Evolutionary conservation across 306 rosid species (phyloP).

Genomic region (Rosa rugosa): DNA sequence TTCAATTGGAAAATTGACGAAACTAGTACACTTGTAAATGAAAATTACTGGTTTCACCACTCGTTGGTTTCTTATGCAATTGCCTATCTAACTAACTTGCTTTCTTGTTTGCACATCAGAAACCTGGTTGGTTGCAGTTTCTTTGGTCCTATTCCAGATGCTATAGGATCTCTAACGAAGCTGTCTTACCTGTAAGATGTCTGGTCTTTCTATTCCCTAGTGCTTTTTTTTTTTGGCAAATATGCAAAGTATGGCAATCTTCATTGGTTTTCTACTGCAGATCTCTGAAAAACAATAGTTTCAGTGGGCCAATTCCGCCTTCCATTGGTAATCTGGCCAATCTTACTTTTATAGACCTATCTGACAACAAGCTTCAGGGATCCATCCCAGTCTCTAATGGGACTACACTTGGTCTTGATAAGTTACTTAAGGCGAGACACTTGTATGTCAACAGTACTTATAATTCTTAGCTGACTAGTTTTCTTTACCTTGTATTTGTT

Average conservation of each 20-base stretch:
- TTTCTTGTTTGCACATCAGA: slow-evolving; percentile 37
- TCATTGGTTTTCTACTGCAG: slow-evolving; percentile 18
- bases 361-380: slow-evolving; percentile 40
- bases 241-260: neutral
- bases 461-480: neutral
- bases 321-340: slow-evolving; percentile 38
- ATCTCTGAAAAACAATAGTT: slow-evolving; percentile 36
- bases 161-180: slow-evolving; percentile 52
- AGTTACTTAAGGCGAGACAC: slow-evolving; percentile 30
- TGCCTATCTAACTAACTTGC: neutral
- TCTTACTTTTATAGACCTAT: slow-evolving; percentile 44
- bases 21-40: slow-evolving; percentile 30
- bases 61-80: neutral
- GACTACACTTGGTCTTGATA: slow-evolving; percentile 34
- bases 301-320: slow-evolving; percentile 38
- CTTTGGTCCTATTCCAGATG: slow-evolving; percentile 58
- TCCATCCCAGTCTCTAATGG: slow-evolving; percentile 37
- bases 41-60: neutral
- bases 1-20: slow-evolving; percentile 37
- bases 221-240: neutral
- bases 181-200: slow-evolving; percentile 57
- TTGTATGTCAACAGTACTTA: slow-evolving; percentile 34
- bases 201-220: neutral
- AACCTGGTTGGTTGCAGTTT: slow-evolving; percentile 61
- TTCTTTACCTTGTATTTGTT: neutral